phyloP scores from a whole-genome alignment of 257 asterid genomes.

The Eustoma russellianum region DNA sequence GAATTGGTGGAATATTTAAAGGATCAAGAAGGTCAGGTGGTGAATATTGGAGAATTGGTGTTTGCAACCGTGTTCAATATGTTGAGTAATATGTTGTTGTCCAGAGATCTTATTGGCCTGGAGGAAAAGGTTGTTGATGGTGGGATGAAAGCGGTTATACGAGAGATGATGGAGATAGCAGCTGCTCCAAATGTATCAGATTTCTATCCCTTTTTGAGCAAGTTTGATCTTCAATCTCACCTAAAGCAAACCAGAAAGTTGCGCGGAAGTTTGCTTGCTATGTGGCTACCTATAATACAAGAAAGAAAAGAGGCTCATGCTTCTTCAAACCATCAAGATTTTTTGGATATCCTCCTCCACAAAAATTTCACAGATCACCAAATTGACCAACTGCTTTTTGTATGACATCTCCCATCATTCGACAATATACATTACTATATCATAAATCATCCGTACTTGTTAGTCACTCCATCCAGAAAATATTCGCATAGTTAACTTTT shows the following conservation, averaged over 20 bases:
- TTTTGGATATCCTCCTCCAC: conserved; percentile 20
- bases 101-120: conserved; percentile 15
- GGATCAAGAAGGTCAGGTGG: conserved; percentile 13
- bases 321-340: conserved; percentile 9
- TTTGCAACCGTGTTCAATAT: conserved; percentile 25
- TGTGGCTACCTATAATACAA: not conserved
- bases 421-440: no score
- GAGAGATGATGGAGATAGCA: conserved; percentile 9
- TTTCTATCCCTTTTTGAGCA: conserved; percentile 22
- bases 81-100: conserved; percentile 21
- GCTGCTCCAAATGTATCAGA: conserved; percentile 27
- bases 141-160: conserved; percentile 14
- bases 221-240: not conserved
- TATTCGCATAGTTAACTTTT: no score
- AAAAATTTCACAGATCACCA: conserved; percentile 22
- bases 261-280: not conserved
- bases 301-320: no score
- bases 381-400: conserved; percentile 33
- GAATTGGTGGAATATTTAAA: conserved; percentile 25
- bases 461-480: no score
- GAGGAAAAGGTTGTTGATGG: conserved; percentile 17
- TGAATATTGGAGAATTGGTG: conserved; percentile 18
- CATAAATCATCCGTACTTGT: no score
- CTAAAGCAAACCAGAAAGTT: not conserved
- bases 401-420: not conserved